These are phyloP conservation scores for Aspergillus cavernicola DNA, from an alignment of 495 filamentous ascomycete species.

Conservation along the genomic window DNA sequence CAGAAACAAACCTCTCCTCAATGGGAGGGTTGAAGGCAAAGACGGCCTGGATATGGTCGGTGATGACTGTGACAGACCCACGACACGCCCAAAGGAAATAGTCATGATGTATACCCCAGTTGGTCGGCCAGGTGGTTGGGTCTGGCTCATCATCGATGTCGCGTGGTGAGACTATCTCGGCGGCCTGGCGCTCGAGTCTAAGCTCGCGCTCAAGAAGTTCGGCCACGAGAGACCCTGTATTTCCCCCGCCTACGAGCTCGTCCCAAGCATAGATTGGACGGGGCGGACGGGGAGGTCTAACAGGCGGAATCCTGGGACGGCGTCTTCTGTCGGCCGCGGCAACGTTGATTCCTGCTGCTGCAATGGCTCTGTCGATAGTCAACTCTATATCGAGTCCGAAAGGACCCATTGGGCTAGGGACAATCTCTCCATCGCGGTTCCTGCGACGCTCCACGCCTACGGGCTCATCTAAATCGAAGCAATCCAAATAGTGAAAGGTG, in stretches of 20 bases:
- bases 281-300: conserved; percentile 3
- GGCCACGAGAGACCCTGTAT: neutral
- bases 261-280: neutral
- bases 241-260: neutral
- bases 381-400: neutral
- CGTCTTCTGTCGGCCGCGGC: neutral
- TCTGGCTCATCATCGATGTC: conserved; percentile 9
- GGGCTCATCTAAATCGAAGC: neutral
- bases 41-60: conserved; percentile 14
- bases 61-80: conserved; percentile 12
- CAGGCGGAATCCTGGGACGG: neutral
- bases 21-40: conserved; percentile 13
- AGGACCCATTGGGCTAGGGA: neutral
- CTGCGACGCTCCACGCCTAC: neutral
- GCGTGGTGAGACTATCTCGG: conserved; percentile 2
- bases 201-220: neutral
- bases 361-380: neutral
- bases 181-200: conserved; percentile 2
- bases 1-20: conserved; percentile 9
- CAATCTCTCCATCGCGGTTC: neutral
- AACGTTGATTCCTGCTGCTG: neutral
- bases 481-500: neutral
- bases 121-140: conserved; percentile 5
- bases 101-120: conserved; percentile 14
- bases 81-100: conserved; percentile 19